phyloP scores from a whole-genome alignment of 257 asterid genomes.

The Salvia splendens region DNA sequence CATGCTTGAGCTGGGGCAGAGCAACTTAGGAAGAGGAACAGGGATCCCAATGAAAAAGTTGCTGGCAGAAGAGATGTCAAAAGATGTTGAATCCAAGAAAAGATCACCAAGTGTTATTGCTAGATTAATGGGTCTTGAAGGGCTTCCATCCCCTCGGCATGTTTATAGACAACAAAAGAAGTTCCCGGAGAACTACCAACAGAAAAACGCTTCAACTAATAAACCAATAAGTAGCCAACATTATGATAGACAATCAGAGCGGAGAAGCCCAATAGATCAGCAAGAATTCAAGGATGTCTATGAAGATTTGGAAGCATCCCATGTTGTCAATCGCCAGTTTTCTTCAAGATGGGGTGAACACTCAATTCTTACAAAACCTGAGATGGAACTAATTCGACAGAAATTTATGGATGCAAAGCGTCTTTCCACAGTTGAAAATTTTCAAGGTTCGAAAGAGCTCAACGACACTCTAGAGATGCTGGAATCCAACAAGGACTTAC shows the following conservation, averaged over 20 bases:
- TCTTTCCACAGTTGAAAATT: conserved; percentile 46
- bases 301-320: conserved; percentile 90
- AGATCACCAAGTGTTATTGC: conserved; percentile 68
- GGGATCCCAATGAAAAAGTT: conserved; percentile 72
- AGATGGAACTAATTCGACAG: conserved; percentile 55
- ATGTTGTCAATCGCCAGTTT: conserved; percentile 55
- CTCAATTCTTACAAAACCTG: conserved; percentile 52
- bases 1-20: conserved; percentile 52
- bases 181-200: conserved; percentile 48
- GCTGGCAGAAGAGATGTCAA: conserved; percentile 73
- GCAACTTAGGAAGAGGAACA: conserved; percentile 40
- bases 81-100: conserved; percentile 63
- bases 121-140: conserved; percentile 85
- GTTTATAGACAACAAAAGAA: conserved; percentile 54
- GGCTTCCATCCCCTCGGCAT: conserved; percentile 62
- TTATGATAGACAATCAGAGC: conserved; percentile 36
- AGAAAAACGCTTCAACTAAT: conserved; percentile 32
- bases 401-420: conserved; percentile 54
- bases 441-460: conserved; percentile 55
- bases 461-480: conserved; percentile 52
- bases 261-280: conserved; percentile 55
- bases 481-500: conserved; percentile 52
- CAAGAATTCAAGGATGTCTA: conserved; percentile 73
- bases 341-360: conserved; percentile 65
- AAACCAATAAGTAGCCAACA: conserved; percentile 35